Conservation (phyloP, 371 early-diverging fungal genomes). For the Mortierella sp. region DNA sequence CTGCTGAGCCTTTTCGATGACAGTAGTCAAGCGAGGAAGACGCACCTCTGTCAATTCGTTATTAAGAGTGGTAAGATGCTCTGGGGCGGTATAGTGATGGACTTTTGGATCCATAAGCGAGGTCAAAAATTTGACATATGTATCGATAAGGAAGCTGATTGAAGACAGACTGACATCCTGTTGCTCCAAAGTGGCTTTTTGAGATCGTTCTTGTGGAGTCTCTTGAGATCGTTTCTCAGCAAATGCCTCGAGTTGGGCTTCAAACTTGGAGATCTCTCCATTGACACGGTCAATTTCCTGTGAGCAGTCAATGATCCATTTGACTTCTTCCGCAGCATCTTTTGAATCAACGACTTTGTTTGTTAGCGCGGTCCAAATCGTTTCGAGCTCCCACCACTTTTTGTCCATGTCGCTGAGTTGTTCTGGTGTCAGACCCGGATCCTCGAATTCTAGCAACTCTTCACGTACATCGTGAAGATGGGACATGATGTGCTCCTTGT, state of each 20-base stretch:
- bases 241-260: conserved; percentile 41
- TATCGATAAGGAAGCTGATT: conserved; percentile 50
- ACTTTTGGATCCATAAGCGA: conserved; percentile 56
- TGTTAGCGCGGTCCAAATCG: conserved; percentile 43
- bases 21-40: conserved; percentile 31
- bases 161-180: conserved; percentile 50
- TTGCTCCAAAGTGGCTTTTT: conserved; percentile 40
- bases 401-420: conserved; percentile 51
- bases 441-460: conserved; percentile 42
- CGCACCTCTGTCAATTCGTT: conserved; percentile 45
- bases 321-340: conserved; percentile 47
- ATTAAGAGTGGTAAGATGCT: conserved; percentile 46
- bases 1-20: conserved; percentile 47
- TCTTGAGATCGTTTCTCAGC: conserved; percentile 44
- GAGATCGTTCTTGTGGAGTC: conserved; percentile 44
- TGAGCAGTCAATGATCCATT: conserved; percentile 57
- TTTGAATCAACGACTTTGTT: conserved; percentile 44
- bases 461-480: conserved; percentile 55
- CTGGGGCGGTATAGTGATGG: conserved; percentile 51
- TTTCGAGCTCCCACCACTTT: conserved; percentile 56
- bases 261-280: conserved; percentile 46
- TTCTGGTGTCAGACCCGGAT: conserved; percentile 47
- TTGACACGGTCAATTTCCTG: conserved; percentile 53
- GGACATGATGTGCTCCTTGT: conserved; percentile 51
- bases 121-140: conserved; percentile 52